These are phyloP conservation scores for Hibiscus mutabilis DNA, from an alignment of 345 rosid species.

Conservation along the genomic window DNA sequence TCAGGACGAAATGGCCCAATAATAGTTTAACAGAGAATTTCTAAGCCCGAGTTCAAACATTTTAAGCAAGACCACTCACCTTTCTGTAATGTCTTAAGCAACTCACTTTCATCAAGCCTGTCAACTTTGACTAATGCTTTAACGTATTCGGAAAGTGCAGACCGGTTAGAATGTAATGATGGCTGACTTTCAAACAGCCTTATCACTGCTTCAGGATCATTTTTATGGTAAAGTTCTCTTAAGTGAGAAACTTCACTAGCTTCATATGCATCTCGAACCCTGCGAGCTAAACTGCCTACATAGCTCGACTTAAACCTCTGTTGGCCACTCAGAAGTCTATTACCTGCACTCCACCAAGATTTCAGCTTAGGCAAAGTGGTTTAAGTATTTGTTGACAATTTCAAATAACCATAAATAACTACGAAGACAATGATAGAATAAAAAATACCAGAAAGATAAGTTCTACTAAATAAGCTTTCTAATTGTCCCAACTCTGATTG, in stretches of 20 bases:
- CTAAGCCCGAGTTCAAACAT: background rate
- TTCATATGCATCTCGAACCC: slow-evolving; percentile 67
- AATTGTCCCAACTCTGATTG: slow-evolving; percentile 38
- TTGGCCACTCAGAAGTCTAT: slow-evolving; percentile 21
- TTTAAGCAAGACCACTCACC: slow-evolving; percentile 32
- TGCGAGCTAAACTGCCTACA: slow-evolving; percentile 69
- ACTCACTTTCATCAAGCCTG: slow-evolving; percentile 75
- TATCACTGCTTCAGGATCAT: slow-evolving; percentile 87
- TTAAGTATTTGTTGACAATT: background rate
- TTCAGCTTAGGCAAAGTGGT: too few relatives aligned
- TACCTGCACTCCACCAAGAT: slow-evolving; percentile 24
- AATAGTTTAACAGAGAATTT: slow-evolving; percentile 1
- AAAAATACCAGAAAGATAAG: slow-evolving; percentile 22
- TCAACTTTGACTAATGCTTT: slow-evolving; percentile 88
- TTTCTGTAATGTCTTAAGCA: slow-evolving; percentile 75
- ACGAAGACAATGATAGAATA: background rate
- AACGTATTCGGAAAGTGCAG: slow-evolving; percentile 75
- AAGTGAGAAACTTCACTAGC: slow-evolving; percentile 61
- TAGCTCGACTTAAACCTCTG: slow-evolving; percentile 61
- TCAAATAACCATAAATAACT: background rate
- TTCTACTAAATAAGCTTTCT: slow-evolving; percentile 34
- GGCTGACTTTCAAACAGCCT: slow-evolving; percentile 75
- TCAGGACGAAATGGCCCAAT: background rate
- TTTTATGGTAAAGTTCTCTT: slow-evolving; percentile 63
- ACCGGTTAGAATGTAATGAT: slow-evolving; percentile 52